Conservation (phyloP, 2,329 filamentous ascomycete species). For the Colletotrichum sp. region DNA sequence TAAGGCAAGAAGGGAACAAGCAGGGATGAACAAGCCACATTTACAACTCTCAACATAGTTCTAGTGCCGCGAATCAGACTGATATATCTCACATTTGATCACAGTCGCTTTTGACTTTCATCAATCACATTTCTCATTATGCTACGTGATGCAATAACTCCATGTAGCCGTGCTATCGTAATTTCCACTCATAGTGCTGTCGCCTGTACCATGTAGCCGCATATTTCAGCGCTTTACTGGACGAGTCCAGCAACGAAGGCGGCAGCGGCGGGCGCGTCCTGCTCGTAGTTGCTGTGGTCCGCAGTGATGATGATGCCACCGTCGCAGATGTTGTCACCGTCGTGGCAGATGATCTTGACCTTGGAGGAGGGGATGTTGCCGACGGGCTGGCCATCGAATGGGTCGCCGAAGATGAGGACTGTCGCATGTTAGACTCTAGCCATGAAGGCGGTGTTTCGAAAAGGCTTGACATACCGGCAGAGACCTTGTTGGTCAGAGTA, state of each 20-base stretch:
- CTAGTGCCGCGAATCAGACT: not conserved
- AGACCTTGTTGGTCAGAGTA: slow-evolving; percentile 33
- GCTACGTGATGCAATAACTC: not conserved
- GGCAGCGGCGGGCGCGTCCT: slow-evolving; percentile 32
- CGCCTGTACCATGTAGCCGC: not conserved
- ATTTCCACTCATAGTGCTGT: not conserved
- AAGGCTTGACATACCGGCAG: slow-evolving; percentile 23
- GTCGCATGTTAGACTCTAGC: not conserved
- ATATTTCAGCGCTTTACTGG: not conserved
- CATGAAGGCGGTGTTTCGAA: not conserved
- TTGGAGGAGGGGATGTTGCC: not conserved
- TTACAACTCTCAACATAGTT: not conserved
- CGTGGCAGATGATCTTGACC: slow-evolving; percentile 33
- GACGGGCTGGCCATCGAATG: slow-evolving; percentile 2
- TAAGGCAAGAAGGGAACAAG: too few relatives aligned
- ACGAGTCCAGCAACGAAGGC: slow-evolving; percentile 27
- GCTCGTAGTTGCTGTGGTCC: slow-evolving; percentile 30
- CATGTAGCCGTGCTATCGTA: not conserved
- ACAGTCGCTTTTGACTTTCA: not conserved
- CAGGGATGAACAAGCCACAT: not conserved
- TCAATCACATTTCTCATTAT: not conserved
- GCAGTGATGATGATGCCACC: slow-evolving; percentile 29
- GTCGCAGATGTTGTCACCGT: slow-evolving; percentile 35
- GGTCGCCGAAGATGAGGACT: slow-evolving; percentile 23
- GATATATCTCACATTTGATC: not conserved